Evolutionary conservation across 371 early-diverging fungal genomes (phyloP), one percentile per base, ranked within the genome.

Genomic region (Apophysomyces trapeziformis): DNA sequence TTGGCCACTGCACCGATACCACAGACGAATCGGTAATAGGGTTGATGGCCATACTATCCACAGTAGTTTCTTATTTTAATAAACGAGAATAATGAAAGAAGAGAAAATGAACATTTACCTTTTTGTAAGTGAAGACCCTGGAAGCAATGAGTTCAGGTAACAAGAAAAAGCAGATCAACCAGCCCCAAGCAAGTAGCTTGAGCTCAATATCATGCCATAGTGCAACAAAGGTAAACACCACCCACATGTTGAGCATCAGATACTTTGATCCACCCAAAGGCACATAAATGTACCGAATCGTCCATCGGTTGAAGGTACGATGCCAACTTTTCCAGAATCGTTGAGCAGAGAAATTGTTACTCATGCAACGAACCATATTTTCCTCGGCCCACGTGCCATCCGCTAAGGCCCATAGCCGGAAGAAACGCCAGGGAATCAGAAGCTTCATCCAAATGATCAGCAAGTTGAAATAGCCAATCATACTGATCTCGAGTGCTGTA

Each of bases 291-390:
- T 97, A 97, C 60, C 87, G 80, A 39, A 96, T 85, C 12, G 90
- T 78, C 96, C 96, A 97, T n/a, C 89, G 86, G 73, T 96, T 95
- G 73, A 85, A 97, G 50, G 87, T 89, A 63, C 93, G 83, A 72
- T 97, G 97, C 97, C 97, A 97, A 61, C 89, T 89, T 63, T 93
- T 85, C 97, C 97, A 97, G 73, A 97, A 97, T 57, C 89, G 89
- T 45, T 89, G 86, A 9, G 90, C 86, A 9, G 94, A 94, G 77
- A 95, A 97, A 73, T 96, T 94, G 83, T 96, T 94, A 69, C 81
- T 83, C 89, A 96, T 95, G 72, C 97, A 97, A 6, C 96, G 89
- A 3, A 87, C 81, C 96, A 97, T 96, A 68, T 97, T 97, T 73
- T 97, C 97, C 6, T 87, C 83, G 0, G 91, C 87, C 62, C 92